Conservation (phyloP, 2,329 filamentous ascomycete genomes). For the Meredithiella fracta region DNA sequence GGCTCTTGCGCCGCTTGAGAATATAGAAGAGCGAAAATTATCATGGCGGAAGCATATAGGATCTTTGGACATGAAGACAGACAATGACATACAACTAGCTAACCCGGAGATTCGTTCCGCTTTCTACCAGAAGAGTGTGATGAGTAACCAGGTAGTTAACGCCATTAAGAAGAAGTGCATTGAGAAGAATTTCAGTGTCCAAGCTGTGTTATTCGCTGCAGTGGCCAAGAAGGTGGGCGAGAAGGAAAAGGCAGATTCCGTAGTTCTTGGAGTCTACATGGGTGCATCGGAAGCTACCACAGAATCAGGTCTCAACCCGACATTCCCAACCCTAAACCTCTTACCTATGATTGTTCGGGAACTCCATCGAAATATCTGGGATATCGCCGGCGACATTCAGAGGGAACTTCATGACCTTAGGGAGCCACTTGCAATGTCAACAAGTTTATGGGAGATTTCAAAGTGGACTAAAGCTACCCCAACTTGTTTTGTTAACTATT, state of each 20-base stretch:
- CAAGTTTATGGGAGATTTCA: constrained; percentile 6
- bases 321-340: constrained; percentile 62
- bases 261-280: constrained; percentile 66
- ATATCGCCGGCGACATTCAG: constrained; percentile 1
- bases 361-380: not conserved
- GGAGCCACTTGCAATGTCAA: not conserved
- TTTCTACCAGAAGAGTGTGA: not conserved
- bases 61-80: not conserved
- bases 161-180: constrained; percentile 23
- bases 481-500: constrained; percentile 7
- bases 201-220: constrained; percentile 59
- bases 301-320: constrained; percentile 27
- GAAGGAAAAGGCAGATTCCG: constrained; percentile 6
- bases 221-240: constrained; percentile 36
- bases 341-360: constrained; percentile 48
- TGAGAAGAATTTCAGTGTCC: constrained; percentile 42
- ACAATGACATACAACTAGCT: constrained; percentile 18
- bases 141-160: constrained; percentile 26
- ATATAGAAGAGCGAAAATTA: constrained; percentile 15
- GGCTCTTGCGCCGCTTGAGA: constrained; percentile 8
- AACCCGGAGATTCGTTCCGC: constrained; percentile 27
- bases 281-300: constrained; percentile 48
- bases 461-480: constrained; percentile 3
- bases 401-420: constrained; percentile 1
- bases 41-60: constrained; percentile 31